Percentiles rank a stretch among this genome's conserved stretches.
These are phyloP conservation scores for Pyronema domesticum DNA, from an alignment of 495 filamentous ascomycete species.

Conservation along the genomic window DNA sequence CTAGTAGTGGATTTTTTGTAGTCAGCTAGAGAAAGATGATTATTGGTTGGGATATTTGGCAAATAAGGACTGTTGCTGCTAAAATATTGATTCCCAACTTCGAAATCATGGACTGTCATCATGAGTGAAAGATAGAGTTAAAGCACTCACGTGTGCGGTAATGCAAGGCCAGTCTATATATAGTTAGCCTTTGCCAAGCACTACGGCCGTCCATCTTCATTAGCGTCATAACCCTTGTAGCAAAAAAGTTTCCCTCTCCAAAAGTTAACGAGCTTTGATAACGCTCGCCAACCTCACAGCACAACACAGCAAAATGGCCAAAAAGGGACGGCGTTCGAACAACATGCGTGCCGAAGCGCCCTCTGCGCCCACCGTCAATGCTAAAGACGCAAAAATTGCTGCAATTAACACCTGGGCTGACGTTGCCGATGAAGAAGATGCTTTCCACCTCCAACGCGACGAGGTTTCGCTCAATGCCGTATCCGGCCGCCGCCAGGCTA, in stretches of 20 bases:
- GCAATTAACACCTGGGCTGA: slow-evolving; percentile 56
- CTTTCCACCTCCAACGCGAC: slow-evolving; percentile 69
- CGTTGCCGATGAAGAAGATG: slow-evolving; percentile 82
- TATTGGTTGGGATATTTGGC: too few species aligned
- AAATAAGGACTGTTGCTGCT: too few species aligned
- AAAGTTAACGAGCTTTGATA: neutral
- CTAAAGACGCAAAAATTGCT: slow-evolving; percentile 36
- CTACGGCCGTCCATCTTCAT: too few species aligned
- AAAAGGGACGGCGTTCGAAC: slow-evolving; percentile 13
- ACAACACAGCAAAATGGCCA: slow-evolving; percentile 13
- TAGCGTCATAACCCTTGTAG: too few species aligned
- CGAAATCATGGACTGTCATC: too few species aligned
- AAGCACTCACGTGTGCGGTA: too few species aligned
- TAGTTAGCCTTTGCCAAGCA: too few species aligned
- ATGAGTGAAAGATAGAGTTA: too few species aligned
- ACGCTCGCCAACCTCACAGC: neutral
- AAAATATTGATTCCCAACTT: too few species aligned
- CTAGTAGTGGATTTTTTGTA: too few species aligned
- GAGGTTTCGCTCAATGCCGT: slow-evolving; percentile 48
- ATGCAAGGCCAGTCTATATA: too few species aligned
- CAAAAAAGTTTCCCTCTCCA: slow-evolving; percentile 1
- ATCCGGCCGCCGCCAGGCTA: neutral
- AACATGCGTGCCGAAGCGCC: slow-evolving; percentile 17
- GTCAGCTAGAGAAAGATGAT: too few species aligned
- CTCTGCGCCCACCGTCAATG: slow-evolving; percentile 32